Conservation (phyloP, 805 yeast genomes). For the Schizosaccharomyces osmophilus region DNA sequence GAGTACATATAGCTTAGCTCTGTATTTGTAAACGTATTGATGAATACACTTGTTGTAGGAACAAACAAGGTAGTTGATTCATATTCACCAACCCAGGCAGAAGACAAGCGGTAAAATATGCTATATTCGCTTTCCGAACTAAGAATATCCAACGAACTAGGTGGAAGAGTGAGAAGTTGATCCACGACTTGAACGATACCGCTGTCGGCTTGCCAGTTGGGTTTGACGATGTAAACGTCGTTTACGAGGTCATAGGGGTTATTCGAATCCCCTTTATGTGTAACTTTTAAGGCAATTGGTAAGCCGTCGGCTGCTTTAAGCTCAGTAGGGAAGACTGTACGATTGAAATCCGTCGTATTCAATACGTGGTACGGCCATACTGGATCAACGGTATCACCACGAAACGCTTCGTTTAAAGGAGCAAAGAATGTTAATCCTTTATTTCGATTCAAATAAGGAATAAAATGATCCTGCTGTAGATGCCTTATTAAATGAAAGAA, state of each 20-base stretch:
- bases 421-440: slow-evolving; percentile 4
- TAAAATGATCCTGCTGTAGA: slow-evolving; percentile 4
- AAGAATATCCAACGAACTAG: not conserved
- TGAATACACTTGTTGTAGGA: not conserved
- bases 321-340: not conserved
- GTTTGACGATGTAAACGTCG: not conserved
- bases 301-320: not conserved
- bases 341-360: not conserved
- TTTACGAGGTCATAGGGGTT: not conserved
- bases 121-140: not conserved
- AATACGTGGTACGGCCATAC: not conserved
- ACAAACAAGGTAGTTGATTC: not conserved
- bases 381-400: not conserved
- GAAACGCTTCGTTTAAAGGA: slow-evolving; percentile 4
- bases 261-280: not conserved
- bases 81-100: slow-evolving; percentile 2
- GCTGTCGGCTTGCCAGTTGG: not conserved
- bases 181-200: not conserved
- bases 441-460: slow-evolving; percentile 3
- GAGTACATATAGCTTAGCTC: not conserved
- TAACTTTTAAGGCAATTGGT: not conserved
- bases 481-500: slow-evolving; percentile 3
- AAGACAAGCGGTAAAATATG: slow-evolving; percentile 1
- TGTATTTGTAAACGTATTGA: not conserved
- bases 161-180: not conserved